phyloP scores from a whole-genome alignment of 1,284 basidiomycete species.

The Papiliotrema nemorosa region DNA sequence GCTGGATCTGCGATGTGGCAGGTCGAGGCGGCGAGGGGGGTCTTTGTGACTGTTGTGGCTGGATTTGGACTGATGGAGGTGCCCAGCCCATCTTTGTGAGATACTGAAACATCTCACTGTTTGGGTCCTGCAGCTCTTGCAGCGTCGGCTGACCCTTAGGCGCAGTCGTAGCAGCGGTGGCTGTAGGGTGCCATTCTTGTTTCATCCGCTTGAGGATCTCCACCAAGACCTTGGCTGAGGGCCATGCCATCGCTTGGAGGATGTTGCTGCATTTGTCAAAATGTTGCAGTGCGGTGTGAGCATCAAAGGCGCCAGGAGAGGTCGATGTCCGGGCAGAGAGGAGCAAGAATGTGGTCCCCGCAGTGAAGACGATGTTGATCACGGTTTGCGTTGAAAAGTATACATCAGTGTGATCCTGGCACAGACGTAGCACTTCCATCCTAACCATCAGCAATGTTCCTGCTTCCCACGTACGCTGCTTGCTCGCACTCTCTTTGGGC shows the following conservation, averaged over 20 bases:
- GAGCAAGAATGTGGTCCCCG: constrained; percentile 53
- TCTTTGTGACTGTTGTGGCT: background rate
- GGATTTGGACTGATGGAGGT: background rate
- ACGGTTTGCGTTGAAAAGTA: constrained; percentile 61
- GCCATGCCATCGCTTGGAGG: constrained; percentile 22
- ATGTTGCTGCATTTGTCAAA: constrained; percentile 17
- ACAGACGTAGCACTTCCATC: constrained; percentile 54
- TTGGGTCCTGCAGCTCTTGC: background rate
- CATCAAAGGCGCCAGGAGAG: constrained; percentile 9
- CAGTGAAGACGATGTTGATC: constrained; percentile 61
- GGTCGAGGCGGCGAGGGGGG: background rate
- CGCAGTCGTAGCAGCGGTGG: background rate
- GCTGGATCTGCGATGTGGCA: background rate
- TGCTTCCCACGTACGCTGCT: background rate
- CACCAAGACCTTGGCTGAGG: constrained; percentile 15
- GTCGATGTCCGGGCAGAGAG: background rate
- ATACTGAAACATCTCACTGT: background rate
- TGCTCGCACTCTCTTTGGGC: background rate
- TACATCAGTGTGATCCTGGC: constrained; percentile 57
- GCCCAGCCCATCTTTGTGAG: background rate
- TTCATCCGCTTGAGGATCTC: constrained; percentile 17
- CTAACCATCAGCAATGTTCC: background rate
- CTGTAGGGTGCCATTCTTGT: constrained; percentile 12
- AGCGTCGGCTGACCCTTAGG: background rate
- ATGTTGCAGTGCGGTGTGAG: constrained; percentile 8